These are phyloP conservation scores for Tolypocladium guangdongense DNA, from an alignment of 2,329 filamentous ascomycete species.

Conservation along the genomic window DNA sequence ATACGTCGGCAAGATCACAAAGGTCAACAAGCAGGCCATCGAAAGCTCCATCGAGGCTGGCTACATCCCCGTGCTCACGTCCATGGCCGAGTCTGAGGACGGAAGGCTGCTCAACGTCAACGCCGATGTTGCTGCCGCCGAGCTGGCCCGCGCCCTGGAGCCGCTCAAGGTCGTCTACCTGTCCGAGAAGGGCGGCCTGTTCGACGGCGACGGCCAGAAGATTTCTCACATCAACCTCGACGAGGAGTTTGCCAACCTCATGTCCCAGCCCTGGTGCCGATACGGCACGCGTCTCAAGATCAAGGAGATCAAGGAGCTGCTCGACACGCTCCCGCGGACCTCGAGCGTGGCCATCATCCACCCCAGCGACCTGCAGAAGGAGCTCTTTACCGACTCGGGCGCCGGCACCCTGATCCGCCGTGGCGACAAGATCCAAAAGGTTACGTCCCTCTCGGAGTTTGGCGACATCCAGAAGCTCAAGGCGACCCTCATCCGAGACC, in stretches of 20 bases:
- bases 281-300: constrained; percentile 96
- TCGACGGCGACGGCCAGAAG: constrained; percentile 87
- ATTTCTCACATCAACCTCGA: constrained; percentile 97
- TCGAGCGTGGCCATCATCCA: constrained; percentile 97
- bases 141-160: constrained; percentile 78
- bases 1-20: constrained; percentile 88
- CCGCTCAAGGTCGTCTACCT: constrained; percentile 96
- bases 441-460: constrained; percentile 61
- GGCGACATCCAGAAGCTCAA: constrained; percentile 68
- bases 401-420: constrained; percentile 87
- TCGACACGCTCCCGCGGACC: constrained; percentile 78
- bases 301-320: constrained; percentile 88
- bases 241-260: constrained; percentile 86
- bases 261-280: constrained; percentile 89
- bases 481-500: constrained; percentile 69
- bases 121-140: constrained; percentile 89
- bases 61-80: constrained; percentile 87
- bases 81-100: constrained; percentile 87
- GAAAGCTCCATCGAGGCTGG: constrained; percentile 84
- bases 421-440: constrained; percentile 77
- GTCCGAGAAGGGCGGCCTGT: constrained; percentile 94
- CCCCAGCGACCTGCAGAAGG: constrained; percentile 89
- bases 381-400: constrained; percentile 91
- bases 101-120: constrained; percentile 96
- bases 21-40: constrained; percentile 82